Percentiles rank a stretch among this genome's conserved stretches.
These are phyloP conservation scores for Trichoderma sp. DNA, from an alignment of 2,329 filamentous ascomycete species.

Conservation along the genomic window DNA sequence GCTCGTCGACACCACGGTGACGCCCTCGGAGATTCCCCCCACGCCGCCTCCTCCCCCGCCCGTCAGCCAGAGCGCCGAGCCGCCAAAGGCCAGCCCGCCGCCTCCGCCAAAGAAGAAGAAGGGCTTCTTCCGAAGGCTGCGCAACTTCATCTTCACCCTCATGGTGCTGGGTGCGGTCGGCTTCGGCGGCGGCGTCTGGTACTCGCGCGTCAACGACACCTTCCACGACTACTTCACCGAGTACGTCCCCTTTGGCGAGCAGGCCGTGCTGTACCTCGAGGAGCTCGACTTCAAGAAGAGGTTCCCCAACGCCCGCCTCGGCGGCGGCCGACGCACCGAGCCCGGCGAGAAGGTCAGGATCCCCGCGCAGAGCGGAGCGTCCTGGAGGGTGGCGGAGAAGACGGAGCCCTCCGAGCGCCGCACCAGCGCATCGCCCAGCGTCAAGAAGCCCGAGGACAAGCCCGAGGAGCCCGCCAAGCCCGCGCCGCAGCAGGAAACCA, in stretches of 20 bases:
- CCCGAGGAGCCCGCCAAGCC: conserved; percentile 33
- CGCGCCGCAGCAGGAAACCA: conserved; percentile 26
- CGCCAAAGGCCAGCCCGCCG: conserved; percentile 36
- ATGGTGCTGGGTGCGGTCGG: conserved; percentile 74
- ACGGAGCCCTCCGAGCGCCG: conserved; percentile 61
- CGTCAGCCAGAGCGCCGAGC: conserved; percentile 23
- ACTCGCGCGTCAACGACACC: conserved; percentile 90
- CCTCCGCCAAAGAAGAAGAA: conserved; percentile 53
- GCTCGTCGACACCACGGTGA: conserved; percentile 30
- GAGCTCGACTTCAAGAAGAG: conserved; percentile 89
- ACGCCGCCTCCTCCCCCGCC: conserved; percentile 25
- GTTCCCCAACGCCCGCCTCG: conserved; percentile 60
- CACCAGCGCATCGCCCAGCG: conserved; percentile 55
- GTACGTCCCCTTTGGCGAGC: conserved; percentile 92
- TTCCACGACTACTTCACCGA: conserved; percentile 99
- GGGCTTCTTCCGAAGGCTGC: conserved; percentile 70
- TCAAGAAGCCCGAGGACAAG: conserved; percentile 37
- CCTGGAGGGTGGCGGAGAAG: conserved; percentile 72
- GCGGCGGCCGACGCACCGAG: conserved; percentile 53
- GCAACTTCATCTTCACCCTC: conserved; percentile 75
- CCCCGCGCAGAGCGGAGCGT: conserved; percentile 81
- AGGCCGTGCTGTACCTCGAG: conserved; percentile 92
- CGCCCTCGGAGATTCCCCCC: conserved; percentile 23
- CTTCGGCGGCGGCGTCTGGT: conserved; percentile 88
- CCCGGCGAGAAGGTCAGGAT: conserved; percentile 76